Evolutionary conservation across 2,329 filamentous ascomycete genomes (phyloP), one percentile per base, ranked within the genome.

Genomic region (Claviceps paspali): DNA sequence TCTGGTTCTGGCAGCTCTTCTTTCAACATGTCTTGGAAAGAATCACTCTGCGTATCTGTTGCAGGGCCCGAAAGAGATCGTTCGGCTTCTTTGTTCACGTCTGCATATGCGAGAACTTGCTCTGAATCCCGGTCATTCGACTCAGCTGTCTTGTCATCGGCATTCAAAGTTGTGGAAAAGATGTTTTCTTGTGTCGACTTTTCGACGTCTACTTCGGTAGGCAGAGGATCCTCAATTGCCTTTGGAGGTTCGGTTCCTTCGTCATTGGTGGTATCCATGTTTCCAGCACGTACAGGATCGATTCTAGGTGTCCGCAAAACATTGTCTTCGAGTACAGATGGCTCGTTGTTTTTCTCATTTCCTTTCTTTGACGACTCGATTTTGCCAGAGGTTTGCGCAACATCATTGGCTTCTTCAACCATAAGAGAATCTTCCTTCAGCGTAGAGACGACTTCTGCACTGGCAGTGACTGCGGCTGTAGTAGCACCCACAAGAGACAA

Each of bases 311-410:
- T 29, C 15, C 11, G n/a, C 15, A 15, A 31, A 2, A 21, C 9
- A n/a, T 38, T 30, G 10, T 39, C 40, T 11, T 34, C 39, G 24
- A 21, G 32, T 26, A 35, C 39, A 5, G 41, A 18, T 15, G 42
- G 43, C 33, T 39, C 43, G 22, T 41, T 42, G 38, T 44, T 42
- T 23, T 29, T 38, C 36, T 48, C 43, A 36, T 47, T 41, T 34
- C 36, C 38, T 33, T 45, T 45, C 28, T 43, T 42, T 23, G 41
- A 32, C n/a, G 35, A 31, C 24, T 44, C 38, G 23, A 33, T 35
- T 6, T 44, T 38, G 14, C 45, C 44, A 11, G 32, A 35, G 8
- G 23, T 17, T 7, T 22, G 11, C n/a, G 26, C 35, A 19, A 32
- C 22, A 21, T 43, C 39, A 27, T 12, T 23, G 18, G 27, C 2